Conservation (phyloP, 1,139 yeast genomes). For the Hansenula sp. region DNA sequence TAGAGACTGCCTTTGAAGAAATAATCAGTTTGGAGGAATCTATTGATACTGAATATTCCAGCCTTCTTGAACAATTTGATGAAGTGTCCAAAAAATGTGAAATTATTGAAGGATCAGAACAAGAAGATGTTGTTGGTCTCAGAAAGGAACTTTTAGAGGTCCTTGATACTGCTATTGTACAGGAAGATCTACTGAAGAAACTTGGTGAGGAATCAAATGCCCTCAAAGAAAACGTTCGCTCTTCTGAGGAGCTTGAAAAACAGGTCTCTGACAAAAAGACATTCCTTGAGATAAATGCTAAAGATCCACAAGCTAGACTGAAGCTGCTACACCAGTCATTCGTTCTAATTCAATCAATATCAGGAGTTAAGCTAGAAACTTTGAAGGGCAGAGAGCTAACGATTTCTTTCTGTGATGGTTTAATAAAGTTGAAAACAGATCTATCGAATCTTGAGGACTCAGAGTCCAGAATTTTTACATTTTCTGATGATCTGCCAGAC, state of each 20-base stretch:
- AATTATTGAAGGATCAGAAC: not conserved
- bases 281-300: slow-evolving; percentile 3
- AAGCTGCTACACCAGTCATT: slow-evolving; percentile 13
- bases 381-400: slow-evolving; percentile 15
- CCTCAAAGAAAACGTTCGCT: not conserved
- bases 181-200: slow-evolving; percentile 5
- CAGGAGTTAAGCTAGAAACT: slow-evolving; percentile 20
- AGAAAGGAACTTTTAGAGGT: slow-evolving; percentile 3
- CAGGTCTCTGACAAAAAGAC: slow-evolving; percentile 2
- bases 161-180: slow-evolving; percentile 3
- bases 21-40: slow-evolving; percentile 2
- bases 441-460: slow-evolving; percentile 4
- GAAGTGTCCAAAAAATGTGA: slow-evolving; percentile 1
- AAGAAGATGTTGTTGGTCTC: not conserved
- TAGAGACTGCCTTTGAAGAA: slow-evolving; percentile 22
- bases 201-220: not conserved
- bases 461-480: not conserved
- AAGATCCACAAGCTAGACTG: slow-evolving; percentile 19
- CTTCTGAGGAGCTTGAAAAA: not conserved
- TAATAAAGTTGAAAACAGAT: slow-evolving; percentile 7
- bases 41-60: slow-evolving; percentile 2
- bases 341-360: slow-evolving; percentile 16
- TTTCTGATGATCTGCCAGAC: slow-evolving; percentile 7
- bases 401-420: slow-evolving; percentile 6
- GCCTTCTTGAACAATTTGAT: not conserved